phyloP scores from a whole-genome alignment of 2,329 filamentous ascomycete species.

The Fusarium pseudoanthophilum region DNA sequence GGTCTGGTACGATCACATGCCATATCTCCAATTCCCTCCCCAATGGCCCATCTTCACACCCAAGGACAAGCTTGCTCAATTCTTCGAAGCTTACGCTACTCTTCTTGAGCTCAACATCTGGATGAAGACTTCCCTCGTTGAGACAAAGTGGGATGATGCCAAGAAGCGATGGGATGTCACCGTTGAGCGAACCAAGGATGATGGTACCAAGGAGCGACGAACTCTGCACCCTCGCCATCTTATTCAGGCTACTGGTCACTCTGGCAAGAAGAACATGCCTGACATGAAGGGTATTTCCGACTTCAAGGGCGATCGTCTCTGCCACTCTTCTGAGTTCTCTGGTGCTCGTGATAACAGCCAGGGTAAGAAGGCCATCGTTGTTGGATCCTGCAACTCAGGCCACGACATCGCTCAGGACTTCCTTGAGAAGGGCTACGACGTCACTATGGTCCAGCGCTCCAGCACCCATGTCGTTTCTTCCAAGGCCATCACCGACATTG shows the following conservation, averaged over 20 bases:
- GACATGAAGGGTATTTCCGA: constrained; percentile 64
- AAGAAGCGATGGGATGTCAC: constrained; percentile 65
- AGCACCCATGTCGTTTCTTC: constrained; percentile 72
- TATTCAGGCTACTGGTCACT: constrained; percentile 75
- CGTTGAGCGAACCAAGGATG: constrained; percentile 60
- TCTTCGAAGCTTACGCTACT: constrained; percentile 72
- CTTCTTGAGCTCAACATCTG: constrained; percentile 76
- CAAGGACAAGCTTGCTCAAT: constrained; percentile 77
- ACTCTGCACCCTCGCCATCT: constrained; percentile 71
- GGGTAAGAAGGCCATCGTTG: constrained; percentile 70
- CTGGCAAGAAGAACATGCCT: constrained; percentile 72
- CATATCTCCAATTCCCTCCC: constrained; percentile 71
- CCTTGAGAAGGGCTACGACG: constrained; percentile 71
- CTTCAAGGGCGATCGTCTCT: constrained; percentile 69
- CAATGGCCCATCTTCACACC: constrained; percentile 77
- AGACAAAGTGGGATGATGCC: constrained; percentile 61
- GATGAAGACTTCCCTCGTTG: constrained; percentile 62
- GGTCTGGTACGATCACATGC: constrained; percentile 70
- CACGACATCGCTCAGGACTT: constrained; percentile 78
- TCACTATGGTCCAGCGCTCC: constrained; percentile 76
- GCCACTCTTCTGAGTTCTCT: constrained; percentile 70
- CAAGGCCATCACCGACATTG: constrained; percentile 61
- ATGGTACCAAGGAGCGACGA: constrained; percentile 61
- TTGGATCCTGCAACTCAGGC: constrained; percentile 75
- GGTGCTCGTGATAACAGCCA: constrained; percentile 60